Base-by-base conservation (phyloP, 805 yeast genomes). In the Sugiyamaella lignohabitans region DNA sequence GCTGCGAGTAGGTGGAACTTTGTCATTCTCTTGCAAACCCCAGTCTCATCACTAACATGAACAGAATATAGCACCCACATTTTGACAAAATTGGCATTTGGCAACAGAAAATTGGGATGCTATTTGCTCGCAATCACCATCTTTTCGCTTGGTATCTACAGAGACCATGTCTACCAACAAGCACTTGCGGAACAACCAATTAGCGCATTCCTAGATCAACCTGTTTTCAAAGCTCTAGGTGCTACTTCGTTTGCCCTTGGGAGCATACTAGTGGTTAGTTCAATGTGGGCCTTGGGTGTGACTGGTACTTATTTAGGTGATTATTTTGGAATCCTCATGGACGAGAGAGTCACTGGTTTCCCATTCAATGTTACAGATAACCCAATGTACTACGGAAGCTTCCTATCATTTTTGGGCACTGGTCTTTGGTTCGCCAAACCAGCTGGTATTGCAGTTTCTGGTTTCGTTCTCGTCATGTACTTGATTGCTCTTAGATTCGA, bases 251-350 rank as follows among this genome's bases (percentile, higher is more conserved):
- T 88, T 55, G 78, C 65, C 1, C 62, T 72, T 43, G 98, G 98
- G 19, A 88, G 89, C 55, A 66, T 86, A 6, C 76, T 93, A 45
- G 98, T 89, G 2, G 53, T 84, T 27, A 68, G 81, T 24, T 87
- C 96, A 19, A 91, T 93, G 98, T 91, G 79, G 70, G 83, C 84
- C 11, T 73, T 93, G 54, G 98, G 98, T 20, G 79, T 93, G 51
- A 91, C 96, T 11, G 98, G 98, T 20, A 93, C 98, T 8, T 93
- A 93, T 61, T 69, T 93, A 51, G 98, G 98, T 38, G 98, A 93
- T 66, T 94, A 93, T 69, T 93, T 93, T 67, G 98, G 98, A 1
- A 89, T 93, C 59, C 75, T 93, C 58, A 93, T 91, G 93, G 80
- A 82, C 52, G 78, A 85, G 53, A 77, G 95, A 61, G 96, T 93